Evolutionary conservation across 768 basidiomycete species (phyloP).

Genomic region (Russula compacta): DNA sequence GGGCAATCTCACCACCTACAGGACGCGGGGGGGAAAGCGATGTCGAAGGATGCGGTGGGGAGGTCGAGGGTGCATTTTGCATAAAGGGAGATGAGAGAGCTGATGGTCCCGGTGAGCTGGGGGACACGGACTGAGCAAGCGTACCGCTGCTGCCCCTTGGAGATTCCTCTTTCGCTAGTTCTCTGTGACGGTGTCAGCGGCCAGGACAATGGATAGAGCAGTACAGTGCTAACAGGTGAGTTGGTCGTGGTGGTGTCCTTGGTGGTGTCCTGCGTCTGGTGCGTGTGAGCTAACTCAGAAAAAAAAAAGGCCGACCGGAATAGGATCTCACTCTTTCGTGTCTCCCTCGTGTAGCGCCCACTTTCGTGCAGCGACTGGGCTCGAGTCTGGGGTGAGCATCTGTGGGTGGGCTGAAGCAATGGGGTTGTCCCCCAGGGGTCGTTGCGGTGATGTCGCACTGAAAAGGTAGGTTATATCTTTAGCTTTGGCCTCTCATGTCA

Average conservation of each 20-base stretch:
- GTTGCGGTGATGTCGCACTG: slow-evolving; percentile 5
- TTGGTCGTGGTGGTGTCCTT: not conserved
- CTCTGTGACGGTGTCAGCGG: not conserved
- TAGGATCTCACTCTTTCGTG: slow-evolving; percentile 8
- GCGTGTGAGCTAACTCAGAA: not conserved
- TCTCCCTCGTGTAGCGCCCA: slow-evolving; percentile 13
- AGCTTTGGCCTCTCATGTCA: not conserved
- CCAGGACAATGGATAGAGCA: not conserved
- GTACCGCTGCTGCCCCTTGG: slow-evolving; percentile 8
- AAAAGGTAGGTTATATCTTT: not conserved
- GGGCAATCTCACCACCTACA: slow-evolving; percentile 49
- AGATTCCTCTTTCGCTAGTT: slow-evolving; percentile 2
- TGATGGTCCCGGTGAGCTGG: slow-evolving; percentile 22
- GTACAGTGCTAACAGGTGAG: not conserved
- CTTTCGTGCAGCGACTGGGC: slow-evolving; percentile 11
- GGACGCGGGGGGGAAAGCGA: slow-evolving; percentile 22
- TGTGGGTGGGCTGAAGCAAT: not conserved
- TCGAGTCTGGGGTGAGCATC: slow-evolving; percentile 19
- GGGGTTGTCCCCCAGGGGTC: not conserved
- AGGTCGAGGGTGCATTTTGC: slow-evolving; percentile 18
- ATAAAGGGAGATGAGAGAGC: slow-evolving; percentile 28
- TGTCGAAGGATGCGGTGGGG: slow-evolving; percentile 16
- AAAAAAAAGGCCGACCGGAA: not conserved
- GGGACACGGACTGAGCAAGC: slow-evolving; percentile 15
- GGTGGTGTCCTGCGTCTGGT: slow-evolving; percentile 11